Percentiles rank a stretch among this genome's conserved stretches.
Evolutionary conservation across 2,329 filamentous ascomycete genomes (phyloP).

Genomic region (Tolypocladium capitatum): DNA sequence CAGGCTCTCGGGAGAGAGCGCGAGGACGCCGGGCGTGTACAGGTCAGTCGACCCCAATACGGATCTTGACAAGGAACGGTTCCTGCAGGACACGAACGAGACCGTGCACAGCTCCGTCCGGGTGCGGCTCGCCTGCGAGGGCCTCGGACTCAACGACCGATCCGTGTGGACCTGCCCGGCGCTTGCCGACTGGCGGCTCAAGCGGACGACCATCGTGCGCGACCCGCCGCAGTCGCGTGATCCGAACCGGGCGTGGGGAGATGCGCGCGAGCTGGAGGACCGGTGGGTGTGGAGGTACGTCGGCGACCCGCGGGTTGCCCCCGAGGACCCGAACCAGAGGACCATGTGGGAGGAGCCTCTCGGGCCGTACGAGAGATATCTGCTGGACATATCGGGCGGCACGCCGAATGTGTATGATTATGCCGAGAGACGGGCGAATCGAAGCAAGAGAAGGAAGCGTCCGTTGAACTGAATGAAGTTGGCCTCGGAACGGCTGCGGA

Average conservation of each 20-base stretch:
- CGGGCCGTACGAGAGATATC: constrained; percentile 37
- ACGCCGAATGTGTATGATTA: constrained; percentile 29
- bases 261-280: constrained; percentile 11
- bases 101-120: constrained; percentile 41
- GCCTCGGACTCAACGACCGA: constrained; percentile 35
- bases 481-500: neutral
- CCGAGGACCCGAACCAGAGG: constrained; percentile 22
- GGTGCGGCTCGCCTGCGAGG: constrained; percentile 36
- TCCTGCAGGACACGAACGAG: constrained; percentile 40
- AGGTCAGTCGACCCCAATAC: constrained; percentile 28
- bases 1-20: constrained; percentile 27
- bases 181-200: constrained; percentile 30
- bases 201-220: constrained; percentile 12
- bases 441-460: constrained; percentile 5
- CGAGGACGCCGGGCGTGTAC: constrained; percentile 35
- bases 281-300: constrained; percentile 43
- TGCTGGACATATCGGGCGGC: constrained; percentile 31
- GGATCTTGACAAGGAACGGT: constrained; percentile 20
- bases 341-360: constrained; percentile 39
- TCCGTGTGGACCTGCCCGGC: constrained; percentile 32
- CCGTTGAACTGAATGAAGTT: neutral
- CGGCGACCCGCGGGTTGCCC: constrained; percentile 28
- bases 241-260: neutral
- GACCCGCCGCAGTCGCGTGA: neutral
- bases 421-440: constrained; percentile 17